Evolutionary conservation across 2,329 filamentous ascomycete species (phyloP).

Genomic region (Bipolaris zeicola): DNA sequence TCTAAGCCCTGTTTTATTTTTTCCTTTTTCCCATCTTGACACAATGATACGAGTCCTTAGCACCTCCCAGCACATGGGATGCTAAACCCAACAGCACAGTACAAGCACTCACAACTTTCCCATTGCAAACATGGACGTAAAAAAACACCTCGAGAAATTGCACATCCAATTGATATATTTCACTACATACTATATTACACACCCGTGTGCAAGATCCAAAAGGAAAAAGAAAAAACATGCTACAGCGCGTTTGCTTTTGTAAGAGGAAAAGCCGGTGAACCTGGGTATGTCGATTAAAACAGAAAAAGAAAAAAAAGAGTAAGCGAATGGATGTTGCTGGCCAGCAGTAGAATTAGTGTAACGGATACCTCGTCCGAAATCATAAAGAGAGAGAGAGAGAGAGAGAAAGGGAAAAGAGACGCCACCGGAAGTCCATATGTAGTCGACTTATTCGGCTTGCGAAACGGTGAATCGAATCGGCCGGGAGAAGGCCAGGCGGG

Average conservation of each 20-base stretch:
- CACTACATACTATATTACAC: too few relatives aligned
- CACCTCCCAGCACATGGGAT: too few relatives aligned
- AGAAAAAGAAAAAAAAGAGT: background rate
- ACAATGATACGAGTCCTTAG: too few relatives aligned
- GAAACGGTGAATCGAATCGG: background rate
- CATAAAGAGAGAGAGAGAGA: background rate
- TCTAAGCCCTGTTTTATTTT: too few relatives aligned
- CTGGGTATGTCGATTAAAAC: constrained; percentile 3
- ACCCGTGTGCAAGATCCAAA: too few relatives aligned
- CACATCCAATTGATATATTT: too few relatives aligned
- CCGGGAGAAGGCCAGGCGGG: too few relatives aligned
- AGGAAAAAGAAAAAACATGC: background rate
- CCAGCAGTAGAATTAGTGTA: constrained; percentile 2
- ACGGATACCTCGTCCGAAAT: too few relatives aligned
- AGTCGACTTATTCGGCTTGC: background rate
- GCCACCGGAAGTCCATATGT: background rate
- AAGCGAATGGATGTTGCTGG: background rate
- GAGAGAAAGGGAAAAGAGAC: background rate
- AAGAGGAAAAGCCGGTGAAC: background rate
- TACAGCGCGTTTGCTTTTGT: background rate
- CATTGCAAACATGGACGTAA: too few relatives aligned
- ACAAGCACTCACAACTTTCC: too few relatives aligned
- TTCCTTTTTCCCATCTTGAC: background rate
- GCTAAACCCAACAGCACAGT: too few relatives aligned
- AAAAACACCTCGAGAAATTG: too few relatives aligned